Conservation (phyloP, 257 asterid species). For the Gynochthodes officinalis region DNA sequence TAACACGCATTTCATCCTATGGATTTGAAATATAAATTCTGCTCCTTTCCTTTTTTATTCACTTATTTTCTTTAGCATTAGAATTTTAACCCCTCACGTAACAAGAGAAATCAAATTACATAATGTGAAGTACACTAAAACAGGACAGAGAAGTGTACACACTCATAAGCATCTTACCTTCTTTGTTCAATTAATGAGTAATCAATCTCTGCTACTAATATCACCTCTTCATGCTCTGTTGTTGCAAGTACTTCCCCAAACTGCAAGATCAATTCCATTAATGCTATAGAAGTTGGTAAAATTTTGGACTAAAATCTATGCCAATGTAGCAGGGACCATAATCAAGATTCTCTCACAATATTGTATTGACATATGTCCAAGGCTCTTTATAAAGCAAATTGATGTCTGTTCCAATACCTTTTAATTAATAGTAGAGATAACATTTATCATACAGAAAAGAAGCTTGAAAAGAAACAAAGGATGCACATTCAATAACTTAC, state of each 20-base stretch:
- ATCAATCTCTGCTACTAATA: conserved; percentile 67
- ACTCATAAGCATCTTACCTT: conserved; percentile 41
- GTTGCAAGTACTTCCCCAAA: conserved; percentile 94
- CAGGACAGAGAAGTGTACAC: not conserved
- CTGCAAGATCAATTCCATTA: conserved; percentile 46
- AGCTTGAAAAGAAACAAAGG: not conserved
- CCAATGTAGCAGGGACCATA: not conserved
- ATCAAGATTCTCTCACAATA: not conserved
- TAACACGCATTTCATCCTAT: not conserved
- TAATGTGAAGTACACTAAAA: not conserved
- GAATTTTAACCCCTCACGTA: not conserved
- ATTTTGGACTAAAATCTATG: not conserved
- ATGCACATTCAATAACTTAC: conserved; percentile 37
- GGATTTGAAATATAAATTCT: not conserved
- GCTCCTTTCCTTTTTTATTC: not conserved
- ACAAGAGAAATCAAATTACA: not conserved
- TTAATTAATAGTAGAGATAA: not conserved
- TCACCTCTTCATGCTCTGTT: conserved; percentile 78
- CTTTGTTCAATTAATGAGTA: conserved; percentile 76
- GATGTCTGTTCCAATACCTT: conserved; percentile 2
- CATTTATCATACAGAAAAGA: not conserved
- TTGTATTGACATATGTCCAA: not conserved
- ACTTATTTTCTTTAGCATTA: not conserved
- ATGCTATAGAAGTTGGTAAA: conserved; percentile 5
- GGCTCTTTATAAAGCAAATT: not conserved